Base-by-base conservation (phyloP, 306 rosid species). In the Oemleria cerasiformis region DNA sequence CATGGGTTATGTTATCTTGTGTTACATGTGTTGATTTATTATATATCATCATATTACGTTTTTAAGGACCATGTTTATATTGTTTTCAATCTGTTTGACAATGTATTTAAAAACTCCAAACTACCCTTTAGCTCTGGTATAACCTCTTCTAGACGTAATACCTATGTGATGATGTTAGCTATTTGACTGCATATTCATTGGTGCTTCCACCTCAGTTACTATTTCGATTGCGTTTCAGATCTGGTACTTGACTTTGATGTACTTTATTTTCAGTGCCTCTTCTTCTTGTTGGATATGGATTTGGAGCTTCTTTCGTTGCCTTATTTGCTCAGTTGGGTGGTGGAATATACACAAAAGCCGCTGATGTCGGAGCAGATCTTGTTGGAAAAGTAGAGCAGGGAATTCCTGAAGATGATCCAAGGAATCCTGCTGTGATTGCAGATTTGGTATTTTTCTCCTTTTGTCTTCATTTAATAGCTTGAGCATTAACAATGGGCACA, bases 331-430 rank as follows among this genome's bases (percentile, higher is more conserved):
- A 94, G 79, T 77, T 94, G 91, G 98, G 98, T 75, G 98, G 98
- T 76, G 98, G 98, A 76, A 94, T 94, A 79, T 94, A 38, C 79
- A 94, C 98, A 65, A 94, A 94, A 83, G 98, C 98, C 10, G 98
- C 98, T 42, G 98, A 94, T 86, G 97, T 94, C 60, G 98, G 98
- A 66, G 98, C 98, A 40, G 98, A 94, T 78, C 98, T 94, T 70
- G 97, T 94, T 76, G 98, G 98, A 75, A 94, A 94, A 87, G 91
- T 94, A 60, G 98, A 94, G 85, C 97, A 91, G 84, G 98, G 98
- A 71, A 94, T 94, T 83, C 98, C 98, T 45, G 98, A 94, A 85
- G 98, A 94, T 81, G 98, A 94, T 73, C 98, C 98, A 36, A 86
- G 98, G 75, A 94, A 94, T 79, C 98, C 98, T 75, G 98, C 98